Base-by-base conservation (phyloP, 1,139 yeast genomes). In the Wickerhamomyces sp. region DNA sequence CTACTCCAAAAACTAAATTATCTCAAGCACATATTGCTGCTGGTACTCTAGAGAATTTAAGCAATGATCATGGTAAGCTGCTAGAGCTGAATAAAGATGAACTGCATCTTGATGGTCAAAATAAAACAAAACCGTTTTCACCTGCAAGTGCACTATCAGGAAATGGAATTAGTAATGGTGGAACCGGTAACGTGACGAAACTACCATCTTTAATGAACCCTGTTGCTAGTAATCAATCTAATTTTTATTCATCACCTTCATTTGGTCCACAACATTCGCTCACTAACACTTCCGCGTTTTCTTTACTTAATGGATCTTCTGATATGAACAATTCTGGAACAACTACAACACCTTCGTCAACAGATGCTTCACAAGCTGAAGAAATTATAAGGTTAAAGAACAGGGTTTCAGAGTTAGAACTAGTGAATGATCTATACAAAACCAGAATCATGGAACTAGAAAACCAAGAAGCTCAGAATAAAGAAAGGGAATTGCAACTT, bases 341-440 rank as follows among this genome's bases (percentile, higher is more conserved):
- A 37, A 28, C 7, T 32, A 27, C 16, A 27, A 49, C 43, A 28
- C 43, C 44, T 18, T 44, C 42, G 7, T 18, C 33, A 15, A 2
- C 22, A n/a, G 45, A 42, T 51, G 31, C 36, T 31, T 75, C 71
- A 6, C 29, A 27, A 14, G 12, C 7, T 12, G 17, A n/a, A 48
- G 81, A 74, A 48, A 63, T 72, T 17, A 76, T 78, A 16, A 66
- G 70, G 33, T 66, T 88, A 44, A 76, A 78, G 47, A 85, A 95
- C 0, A 70, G 95, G 43, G 86, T 89, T 18, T 78, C 87, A n/a
- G 97, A 90, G 58, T 70, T 90, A 43, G 97, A 90, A 59, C 69
- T 90, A 34, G 95, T 90, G 30, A 89, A 88, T 55, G 97, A 89
- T 56, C 68, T 90, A 46, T 85, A 86, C 65, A 74, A 87, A 49